phyloP scores from a whole-genome alignment of 169 alveolate species.

The Toxoplasma gondii region DNA sequence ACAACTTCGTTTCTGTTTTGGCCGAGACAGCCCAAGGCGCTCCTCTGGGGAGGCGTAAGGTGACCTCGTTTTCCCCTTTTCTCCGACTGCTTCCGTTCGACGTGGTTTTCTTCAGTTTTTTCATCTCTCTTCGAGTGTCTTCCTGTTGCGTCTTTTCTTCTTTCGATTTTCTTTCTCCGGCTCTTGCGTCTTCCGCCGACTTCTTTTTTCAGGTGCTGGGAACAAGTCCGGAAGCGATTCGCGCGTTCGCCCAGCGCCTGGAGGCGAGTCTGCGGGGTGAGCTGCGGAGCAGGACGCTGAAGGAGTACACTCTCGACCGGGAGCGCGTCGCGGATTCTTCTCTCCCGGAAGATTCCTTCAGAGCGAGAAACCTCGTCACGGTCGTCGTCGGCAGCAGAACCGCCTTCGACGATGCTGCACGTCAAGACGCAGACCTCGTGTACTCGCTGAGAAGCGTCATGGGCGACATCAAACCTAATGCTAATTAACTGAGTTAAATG shows the following conservation, averaged over 20 bases:
- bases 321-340: background rate
- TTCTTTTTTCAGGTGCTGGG: constrained; percentile 40
- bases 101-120: no score
- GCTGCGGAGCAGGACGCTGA: background rate
- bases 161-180: background rate
- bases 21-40: no score
- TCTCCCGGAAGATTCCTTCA: background rate
- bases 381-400: constrained; percentile 25
- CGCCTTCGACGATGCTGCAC: constrained; percentile 9
- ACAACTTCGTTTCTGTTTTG: no score
- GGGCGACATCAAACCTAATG: background rate
- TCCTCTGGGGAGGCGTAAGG: no score
- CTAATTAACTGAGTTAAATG: no score
- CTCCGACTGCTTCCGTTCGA: no score
- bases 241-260: constrained; percentile 37
- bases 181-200: no score
- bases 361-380: background rate
- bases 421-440: background rate
- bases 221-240: constrained; percentile 28
- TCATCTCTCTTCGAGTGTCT: background rate
- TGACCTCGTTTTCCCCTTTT: no score
- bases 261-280: background rate
- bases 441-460: background rate
- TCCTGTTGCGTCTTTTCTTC: background rate
- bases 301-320: background rate